Percentiles rank a stretch among this genome's conserved stretches.
phyloP scores from a whole-genome alignment of 257 asterid species.

The Verbascum thapsus region DNA sequence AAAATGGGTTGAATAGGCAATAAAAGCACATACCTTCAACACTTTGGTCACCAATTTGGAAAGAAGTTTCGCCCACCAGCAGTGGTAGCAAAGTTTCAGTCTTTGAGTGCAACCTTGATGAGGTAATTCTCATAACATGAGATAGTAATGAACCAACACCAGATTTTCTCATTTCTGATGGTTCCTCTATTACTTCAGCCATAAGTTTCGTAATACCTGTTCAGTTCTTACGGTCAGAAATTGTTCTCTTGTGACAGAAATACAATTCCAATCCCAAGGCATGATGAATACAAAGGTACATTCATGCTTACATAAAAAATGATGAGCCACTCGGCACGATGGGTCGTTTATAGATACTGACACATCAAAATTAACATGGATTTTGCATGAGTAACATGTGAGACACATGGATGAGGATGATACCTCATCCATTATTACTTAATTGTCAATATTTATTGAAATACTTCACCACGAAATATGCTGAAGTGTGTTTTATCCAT shows the following conservation, averaged over 20 bases:
- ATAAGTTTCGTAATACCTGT: conserved; percentile 67
- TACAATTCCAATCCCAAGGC: conserved; percentile 5
- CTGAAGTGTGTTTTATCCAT: conserved; percentile 12
- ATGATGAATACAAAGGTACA: conserved; percentile 16
- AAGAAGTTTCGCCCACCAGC: conserved; percentile 54
- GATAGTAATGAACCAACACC: conserved; percentile 67
- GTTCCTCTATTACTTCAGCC: conserved; percentile 71
- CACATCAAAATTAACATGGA: not conserved
- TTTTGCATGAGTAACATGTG: conserved; percentile 5
- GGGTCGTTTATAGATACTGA: conserved; percentile 10
- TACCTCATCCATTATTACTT: not conserved
- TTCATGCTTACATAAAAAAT: conserved; percentile 1
- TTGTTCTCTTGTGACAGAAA: conserved; percentile 9
- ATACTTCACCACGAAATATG: conserved; percentile 9
- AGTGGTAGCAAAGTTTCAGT: conserved; percentile 50
- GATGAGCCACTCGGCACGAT: not conserved
- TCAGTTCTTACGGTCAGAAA: conserved; percentile 28
- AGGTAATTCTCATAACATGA: conserved; percentile 64
- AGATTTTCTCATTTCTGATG: conserved; percentile 60
- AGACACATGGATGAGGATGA: not conserved
- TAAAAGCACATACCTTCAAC: conserved; percentile 51
- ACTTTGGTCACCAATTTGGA: conserved; percentile 48
- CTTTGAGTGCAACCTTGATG: conserved; percentile 80
- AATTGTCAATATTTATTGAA: not conserved
- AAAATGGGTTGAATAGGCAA: not conserved